These are phyloP conservation scores for Fusarium sp. DNA, from an alignment of 2,329 filamentous ascomycete genomes.

Conservation along the genomic window DNA sequence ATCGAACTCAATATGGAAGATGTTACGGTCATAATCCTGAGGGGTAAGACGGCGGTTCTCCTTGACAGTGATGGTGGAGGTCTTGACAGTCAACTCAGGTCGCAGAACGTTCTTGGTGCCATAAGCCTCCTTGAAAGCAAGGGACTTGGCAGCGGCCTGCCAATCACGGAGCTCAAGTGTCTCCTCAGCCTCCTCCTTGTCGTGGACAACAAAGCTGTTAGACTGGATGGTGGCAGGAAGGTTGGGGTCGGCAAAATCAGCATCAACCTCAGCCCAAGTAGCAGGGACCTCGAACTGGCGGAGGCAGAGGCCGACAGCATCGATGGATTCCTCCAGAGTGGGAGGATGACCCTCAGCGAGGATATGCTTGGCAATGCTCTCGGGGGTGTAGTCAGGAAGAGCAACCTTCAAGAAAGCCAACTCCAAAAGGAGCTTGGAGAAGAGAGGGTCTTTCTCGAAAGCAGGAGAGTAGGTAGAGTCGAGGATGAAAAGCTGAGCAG, in stretches of 20 bases:
- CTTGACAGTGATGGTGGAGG: constrained; percentile 87
- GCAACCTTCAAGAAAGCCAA: constrained; percentile 85
- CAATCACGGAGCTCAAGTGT: constrained; percentile 75
- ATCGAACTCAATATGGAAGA: constrained; percentile 99
- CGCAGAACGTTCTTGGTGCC: constrained; percentile 78
- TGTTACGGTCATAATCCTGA: constrained; percentile 91
- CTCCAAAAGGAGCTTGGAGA: constrained; percentile 77
- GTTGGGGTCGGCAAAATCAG: constrained; percentile 62
- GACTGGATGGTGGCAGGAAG: constrained; percentile 74
- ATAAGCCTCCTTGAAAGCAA: constrained; percentile 95
- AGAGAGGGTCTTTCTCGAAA: constrained; percentile 72
- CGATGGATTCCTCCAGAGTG: constrained; percentile 66
- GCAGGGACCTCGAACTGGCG: constrained; percentile 80
- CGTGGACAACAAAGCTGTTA: constrained; percentile 85
- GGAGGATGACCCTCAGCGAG: constrained; percentile 64
- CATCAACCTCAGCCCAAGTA: constrained; percentile 76
- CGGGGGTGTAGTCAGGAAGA: constrained; percentile 70
- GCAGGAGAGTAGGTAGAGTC: constrained; percentile 76
- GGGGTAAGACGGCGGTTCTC: constrained; percentile 96
- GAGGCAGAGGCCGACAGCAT: constrained; percentile 76
- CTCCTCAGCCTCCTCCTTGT: constrained; percentile 79
- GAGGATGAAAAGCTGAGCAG: constrained; percentile 77
- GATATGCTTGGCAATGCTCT: constrained; percentile 74
- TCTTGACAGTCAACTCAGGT: constrained; percentile 88
- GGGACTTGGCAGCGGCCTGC: constrained; percentile 85